These are phyloP conservation scores for Priceomyces carsonii DNA, from an alignment of 805 yeast genomes.

Conservation along the genomic window DNA sequence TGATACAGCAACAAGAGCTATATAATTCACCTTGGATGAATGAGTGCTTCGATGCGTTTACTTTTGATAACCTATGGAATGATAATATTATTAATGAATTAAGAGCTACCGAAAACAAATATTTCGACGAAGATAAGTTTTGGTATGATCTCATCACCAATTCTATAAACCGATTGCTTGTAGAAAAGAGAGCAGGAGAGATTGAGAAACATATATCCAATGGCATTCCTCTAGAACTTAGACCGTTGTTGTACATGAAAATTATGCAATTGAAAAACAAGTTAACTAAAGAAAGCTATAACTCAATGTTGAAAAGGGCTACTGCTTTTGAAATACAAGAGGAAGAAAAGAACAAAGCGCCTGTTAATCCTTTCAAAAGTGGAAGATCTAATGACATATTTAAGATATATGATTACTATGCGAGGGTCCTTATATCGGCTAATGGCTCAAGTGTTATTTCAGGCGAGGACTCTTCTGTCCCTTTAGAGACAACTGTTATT, in stretches of 20 bases:
- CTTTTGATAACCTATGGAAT: conserved; percentile 7
- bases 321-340: conserved; percentile 4
- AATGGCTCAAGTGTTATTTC: conserved; percentile 9
- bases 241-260: conserved; percentile 34
- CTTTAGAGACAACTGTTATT: neutral
- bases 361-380: conserved; percentile 18
- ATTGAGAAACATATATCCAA: conserved; percentile 23
- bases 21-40: conserved; percentile 25
- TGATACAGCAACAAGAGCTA: conserved; percentile 24
- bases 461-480: conserved; percentile 2
- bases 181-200: conserved; percentile 6
- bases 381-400: conserved; percentile 23
- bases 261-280: conserved; percentile 29
- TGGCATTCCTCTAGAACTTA: conserved; percentile 32
- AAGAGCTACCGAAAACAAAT: conserved; percentile 3
- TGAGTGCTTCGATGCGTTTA: conserved; percentile 27
- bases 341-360: conserved; percentile 1
- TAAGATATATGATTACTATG: conserved; percentile 32
- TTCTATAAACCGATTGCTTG: conserved; percentile 13
- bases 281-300: conserved; percentile 31
- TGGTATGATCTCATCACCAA: conserved; percentile 21
- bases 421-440: conserved; percentile 18
- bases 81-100: conserved; percentile 11
- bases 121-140: conserved; percentile 9
- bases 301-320: conserved; percentile 29